Base-by-base conservation (phyloP, 2,329 filamentous ascomycete genomes). In the Thelonectria rubi region DNA sequence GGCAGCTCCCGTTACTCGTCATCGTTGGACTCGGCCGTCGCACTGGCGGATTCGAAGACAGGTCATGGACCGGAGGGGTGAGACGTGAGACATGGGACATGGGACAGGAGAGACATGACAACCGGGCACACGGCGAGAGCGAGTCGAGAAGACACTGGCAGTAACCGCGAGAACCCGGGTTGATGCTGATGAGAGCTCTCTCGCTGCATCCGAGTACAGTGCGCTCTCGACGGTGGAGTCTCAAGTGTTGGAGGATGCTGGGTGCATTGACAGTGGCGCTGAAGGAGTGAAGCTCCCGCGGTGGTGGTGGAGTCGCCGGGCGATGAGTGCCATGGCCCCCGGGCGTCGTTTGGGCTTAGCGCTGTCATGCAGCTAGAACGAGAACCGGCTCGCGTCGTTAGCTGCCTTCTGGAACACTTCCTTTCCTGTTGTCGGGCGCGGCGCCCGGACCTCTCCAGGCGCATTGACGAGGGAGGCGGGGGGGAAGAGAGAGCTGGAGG, bases 381-480 rank as follows among this genome's bases (percentile, higher is more conserved):
- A 55, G 58, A 54, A 55, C 62, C 50, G 39, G 49, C 51, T 51
- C 18, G 30, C 18, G 43, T 51, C 52, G 50, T 43, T 52, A 52
- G 57, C 52, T 51, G 47, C 52, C 58, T 65, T 65, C 64, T 64
- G 62, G 62, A 65, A 65, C 62, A 57, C 42, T 64, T 62, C 64
- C 45, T 17, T 18, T 45, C 11, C 42, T 47, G 40, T 47, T 30
- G 34, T 26, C 26, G 26, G 26, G 26, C 26, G 26, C 26, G 26
- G n/a, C 34, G 43, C 53, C 42, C 21, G 39, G 50, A 55, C 57
- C 43, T 37, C 21, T 49, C 52, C 55, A 30, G 45, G 30, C 26
- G 47, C 45, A 55, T 40, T 30, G 46, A 24, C 8, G 7, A 7
- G 24, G 7, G 4, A 4, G 24, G 24, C 24, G 4, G 24, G 24